These are phyloP conservation scores for Talaromyces marneffei DNA, from an alignment of 2,329 filamentous ascomycete species.

Conservation along the genomic window DNA sequence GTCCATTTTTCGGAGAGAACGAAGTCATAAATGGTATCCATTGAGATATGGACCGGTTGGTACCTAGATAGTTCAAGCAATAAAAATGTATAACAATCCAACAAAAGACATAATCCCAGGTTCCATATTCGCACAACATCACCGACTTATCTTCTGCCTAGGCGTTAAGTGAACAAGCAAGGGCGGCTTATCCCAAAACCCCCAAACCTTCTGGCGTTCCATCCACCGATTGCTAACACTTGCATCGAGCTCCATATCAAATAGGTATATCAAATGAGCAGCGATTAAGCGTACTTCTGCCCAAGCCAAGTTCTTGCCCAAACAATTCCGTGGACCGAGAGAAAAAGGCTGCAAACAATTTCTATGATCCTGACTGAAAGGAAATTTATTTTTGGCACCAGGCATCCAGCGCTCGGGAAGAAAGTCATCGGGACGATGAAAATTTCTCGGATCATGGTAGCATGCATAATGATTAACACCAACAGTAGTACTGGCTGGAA, in stretches of 20 bases:
- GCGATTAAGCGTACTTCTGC: neutral
- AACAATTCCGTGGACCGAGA: neutral
- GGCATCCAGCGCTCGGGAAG: slow-evolving; percentile 38
- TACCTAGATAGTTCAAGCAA: neutral
- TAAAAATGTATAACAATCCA: neutral
- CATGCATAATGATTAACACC: slow-evolving; percentile 33
- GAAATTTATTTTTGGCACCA: neutral
- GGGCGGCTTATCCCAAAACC: neutral
- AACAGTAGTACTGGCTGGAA: slow-evolving; percentile 32
- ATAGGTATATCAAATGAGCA: neutral
- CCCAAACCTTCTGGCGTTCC: neutral
- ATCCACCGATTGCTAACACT: neutral
- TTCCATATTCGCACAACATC: neutral
- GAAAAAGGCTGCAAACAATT: neutral
- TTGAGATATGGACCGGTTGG: neutral
- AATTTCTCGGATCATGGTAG: slow-evolving; percentile 18
- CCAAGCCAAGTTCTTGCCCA: slow-evolving; percentile 2
- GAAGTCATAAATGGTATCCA: neutral
- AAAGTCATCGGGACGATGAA: slow-evolving; percentile 17
- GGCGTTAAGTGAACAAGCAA: neutral
- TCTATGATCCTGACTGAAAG: neutral
- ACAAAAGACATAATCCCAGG: neutral
- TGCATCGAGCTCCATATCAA: neutral
- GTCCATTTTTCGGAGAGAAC: too few species aligned
- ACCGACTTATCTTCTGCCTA: neutral